Evolutionary conservation across 352 stramenopile genomes (phyloP), one percentile per base, ranked within the genome.

Genomic region (Globisporangium camurandrum): DNA sequence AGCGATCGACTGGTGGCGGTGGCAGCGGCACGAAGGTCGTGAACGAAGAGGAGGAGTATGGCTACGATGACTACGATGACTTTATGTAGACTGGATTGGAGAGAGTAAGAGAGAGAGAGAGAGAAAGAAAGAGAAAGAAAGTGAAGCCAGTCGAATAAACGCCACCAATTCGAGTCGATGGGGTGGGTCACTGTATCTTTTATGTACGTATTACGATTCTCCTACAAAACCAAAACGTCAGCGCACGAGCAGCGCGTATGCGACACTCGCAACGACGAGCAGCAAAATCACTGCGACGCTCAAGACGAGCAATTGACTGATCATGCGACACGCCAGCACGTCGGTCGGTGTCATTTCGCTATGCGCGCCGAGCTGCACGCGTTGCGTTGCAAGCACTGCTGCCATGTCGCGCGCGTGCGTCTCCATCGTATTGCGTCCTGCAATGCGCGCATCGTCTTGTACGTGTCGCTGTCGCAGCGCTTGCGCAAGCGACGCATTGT

Each of bases 41-140:
- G 55, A 56, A 53, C 40, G 62, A 67, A 9, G 54, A 70, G 24
- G 70, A 73, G 42, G 74, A 84, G 56, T 72, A 84, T 60, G 77
- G 67, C 51, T 86, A 86, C 61, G 76, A 91, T 56, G 79, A 88
- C 61, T 91, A 84, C 62, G 79, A 88, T 51, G 79, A 91, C 62
- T 91, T 91, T 69, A 91, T 88, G 79, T 91, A 87, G 69, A 66
- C 42, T 4, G 19, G 31, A 16, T n/a, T 37, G 17, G 31, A 9
- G 31, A 37, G 31, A 2, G 31, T 2, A 16, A 37, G 31, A 37
- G 31, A 37, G 31, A 37, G 31, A 37, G n/a, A n/a, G n/a, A n/a
- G n/a, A n/a, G n/a, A n/a, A n/a, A n/a, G n/a, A n/a, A n/a, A n/a
- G n/a, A n/a, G n/a, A n/a, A n/a, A n/a, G n/a, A n/a, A n/a, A n/a